Evolutionary conservation across 2,329 filamentous ascomycete genomes (phyloP).

Genomic region (Colletotrichum spaethianum): DNA sequence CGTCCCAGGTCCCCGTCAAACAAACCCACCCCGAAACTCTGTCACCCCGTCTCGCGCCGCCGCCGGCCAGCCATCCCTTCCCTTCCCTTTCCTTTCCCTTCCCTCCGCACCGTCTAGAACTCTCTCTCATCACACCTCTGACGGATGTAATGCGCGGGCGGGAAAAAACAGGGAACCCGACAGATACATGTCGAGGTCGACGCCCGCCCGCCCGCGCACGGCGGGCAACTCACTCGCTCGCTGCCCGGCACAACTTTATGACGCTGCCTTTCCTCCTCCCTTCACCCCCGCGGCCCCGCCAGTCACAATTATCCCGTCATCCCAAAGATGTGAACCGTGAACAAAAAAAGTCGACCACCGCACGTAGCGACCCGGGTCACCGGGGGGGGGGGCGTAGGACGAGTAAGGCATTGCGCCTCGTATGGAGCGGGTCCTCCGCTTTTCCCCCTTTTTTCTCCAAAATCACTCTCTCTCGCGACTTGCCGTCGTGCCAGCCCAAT

Average conservation of each 20-base stretch:
- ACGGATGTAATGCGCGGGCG: background rate
- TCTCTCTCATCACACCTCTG: background rate
- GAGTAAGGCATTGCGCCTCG: conserved; percentile 29
- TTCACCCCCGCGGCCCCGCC: background rate
- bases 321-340: conserved; percentile 1
- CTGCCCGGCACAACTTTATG: conserved; percentile 3
- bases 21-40: background rate
- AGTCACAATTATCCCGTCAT: background rate
- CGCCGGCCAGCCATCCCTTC: background rate
- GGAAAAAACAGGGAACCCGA: background rate
- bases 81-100: background rate
- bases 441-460: background rate
- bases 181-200: background rate
- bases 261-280: no score
- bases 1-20: conserved; percentile 17
- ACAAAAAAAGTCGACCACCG: background rate
- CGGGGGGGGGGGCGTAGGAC: background rate
- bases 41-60: background rate
- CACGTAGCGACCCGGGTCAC: background rate
- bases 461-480: conserved; percentile 4
- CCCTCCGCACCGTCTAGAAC: background rate
- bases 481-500: background rate
- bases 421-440: conserved; percentile 34
- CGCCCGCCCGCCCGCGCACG: background rate
- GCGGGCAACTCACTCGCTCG: background rate